Evolutionary conservation across 2,329 filamentous ascomycete genomes (phyloP).

Genomic region (Phaeosphaeriaceae sp.): DNA sequence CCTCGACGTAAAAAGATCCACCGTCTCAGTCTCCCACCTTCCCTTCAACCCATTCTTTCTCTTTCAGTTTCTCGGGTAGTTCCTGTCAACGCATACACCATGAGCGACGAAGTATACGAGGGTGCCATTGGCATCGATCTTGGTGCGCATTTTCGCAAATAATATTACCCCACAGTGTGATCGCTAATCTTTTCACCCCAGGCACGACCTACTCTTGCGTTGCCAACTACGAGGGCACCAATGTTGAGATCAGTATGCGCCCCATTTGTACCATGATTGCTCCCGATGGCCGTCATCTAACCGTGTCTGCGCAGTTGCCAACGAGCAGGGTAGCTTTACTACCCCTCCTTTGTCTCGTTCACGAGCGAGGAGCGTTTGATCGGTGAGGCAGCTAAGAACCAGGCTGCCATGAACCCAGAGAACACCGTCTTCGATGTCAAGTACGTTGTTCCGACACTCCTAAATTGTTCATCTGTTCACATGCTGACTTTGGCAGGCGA

Average conservation of each 20-base stretch:
- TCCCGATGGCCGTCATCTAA: slow-evolving; percentile 23
- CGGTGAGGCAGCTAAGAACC: slow-evolving; percentile 99
- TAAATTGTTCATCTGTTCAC: background rate
- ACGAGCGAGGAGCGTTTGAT: slow-evolving; percentile 98
- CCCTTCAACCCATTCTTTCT: slow-evolving; percentile 39
- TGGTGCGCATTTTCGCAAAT: slow-evolving; percentile 63
- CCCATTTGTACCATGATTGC: slow-evolving; percentile 3
- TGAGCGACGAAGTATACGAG: slow-evolving; percentile 98
- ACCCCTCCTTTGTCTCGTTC: slow-evolving; percentile 99
- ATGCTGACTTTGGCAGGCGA: slow-evolving; percentile 68
- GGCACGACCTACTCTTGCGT: slow-evolving; percentile 99
- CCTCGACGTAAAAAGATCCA: slow-evolving; percentile 24
- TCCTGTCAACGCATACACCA: slow-evolving; percentile 59
- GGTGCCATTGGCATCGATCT: slow-evolving; percentile 99
- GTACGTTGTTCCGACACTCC: slow-evolving; percentile 59
- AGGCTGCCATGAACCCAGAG: slow-evolving; percentile 97
- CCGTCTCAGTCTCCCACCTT: slow-evolving; percentile 29
- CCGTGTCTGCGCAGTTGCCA: slow-evolving; percentile 70
- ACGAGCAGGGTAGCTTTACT: slow-evolving; percentile 99
- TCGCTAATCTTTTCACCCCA: slow-evolving; percentile 54
- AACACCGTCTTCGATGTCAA: slow-evolving; percentile 99
- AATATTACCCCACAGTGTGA: slow-evolving; percentile 37
- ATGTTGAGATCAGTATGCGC: slow-evolving; percentile 93
- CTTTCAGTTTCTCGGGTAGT: slow-evolving; percentile 37
- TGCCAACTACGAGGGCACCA: slow-evolving; percentile 98